Evolutionary conservation across 1,284 basidiomycete species (phyloP), one percentile per base, ranked within the genome.

Genomic region (Austropuccinia psidii): DNA sequence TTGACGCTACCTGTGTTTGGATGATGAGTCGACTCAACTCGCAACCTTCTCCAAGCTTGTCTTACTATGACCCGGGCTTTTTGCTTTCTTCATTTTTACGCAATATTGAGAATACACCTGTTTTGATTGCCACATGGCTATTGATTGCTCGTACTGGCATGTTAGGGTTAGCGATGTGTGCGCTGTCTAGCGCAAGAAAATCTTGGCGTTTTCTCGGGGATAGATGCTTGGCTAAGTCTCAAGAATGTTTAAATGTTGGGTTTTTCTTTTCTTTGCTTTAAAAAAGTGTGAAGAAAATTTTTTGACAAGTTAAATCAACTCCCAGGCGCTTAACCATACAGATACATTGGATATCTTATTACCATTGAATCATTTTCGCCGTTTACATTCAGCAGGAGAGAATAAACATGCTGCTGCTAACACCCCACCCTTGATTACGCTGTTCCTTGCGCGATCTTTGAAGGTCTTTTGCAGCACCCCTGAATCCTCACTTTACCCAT

Each of bases 91-190:
- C 85, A 89, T 47, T 84, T 85, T 0, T 85, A 88, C 66, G 85
- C 87, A 76, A 82, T 93, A 33, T 80, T 82, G 0, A 73, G 86
- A 88, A 39, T 82, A 83, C 57, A 84, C 83, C 15, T 65, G 79
- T 86, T 0, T 86, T 87, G 0, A 86, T 87, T 0, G 82, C 89
- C 74, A 86, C 85, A 37, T 96, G 92, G 92, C 88, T 96, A 13
- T 87, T 91, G 77, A 80, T 97, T 7, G 87, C 93, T 79, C 83
- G 91, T 74, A 90, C 88, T 21, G 94, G 95, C 77, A 84, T 88
- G 4, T 84, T 90, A 13, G 87, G 90, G 43, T 78, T 97, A 41
- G 84, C 90, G 1, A 84, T 96, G 24, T 86, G 89, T 43, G 85
- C 86, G 0, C 80, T 96, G 62, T 89, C 91, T 0, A 87, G 89